phyloP scores from a whole-genome alignment of 768 basidiomycete genomes.

The Cystofilobasidium macerans region DNA sequence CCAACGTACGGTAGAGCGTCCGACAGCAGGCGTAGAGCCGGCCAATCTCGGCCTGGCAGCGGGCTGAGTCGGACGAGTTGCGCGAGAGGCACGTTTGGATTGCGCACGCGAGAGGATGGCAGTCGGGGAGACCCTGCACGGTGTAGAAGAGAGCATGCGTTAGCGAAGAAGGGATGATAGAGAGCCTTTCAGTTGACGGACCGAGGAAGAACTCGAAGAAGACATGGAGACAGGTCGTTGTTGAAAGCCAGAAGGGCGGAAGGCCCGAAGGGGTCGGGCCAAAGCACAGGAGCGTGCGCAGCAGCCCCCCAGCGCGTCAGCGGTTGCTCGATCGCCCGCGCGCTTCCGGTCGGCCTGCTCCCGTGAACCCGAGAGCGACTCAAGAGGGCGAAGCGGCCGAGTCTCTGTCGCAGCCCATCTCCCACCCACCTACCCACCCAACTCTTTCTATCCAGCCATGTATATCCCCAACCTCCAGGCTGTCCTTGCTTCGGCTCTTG shows the following conservation, averaged over 20 bases:
- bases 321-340: too few relatives aligned
- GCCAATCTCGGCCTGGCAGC: slow-evolving; percentile 7
- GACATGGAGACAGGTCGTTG: too few relatives aligned
- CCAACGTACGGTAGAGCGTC: slow-evolving; percentile 7
- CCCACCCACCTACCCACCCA: neutral
- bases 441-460: slow-evolving; percentile 24
- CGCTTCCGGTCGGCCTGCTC: too few relatives aligned
- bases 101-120: slow-evolving; percentile 4
- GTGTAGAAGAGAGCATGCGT: neutral
- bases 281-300: too few relatives aligned
- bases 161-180: neutral
- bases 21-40: slow-evolving; percentile 16
- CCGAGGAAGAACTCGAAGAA: too few relatives aligned
- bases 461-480: slow-evolving; percentile 34
- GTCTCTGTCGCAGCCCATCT: neutral
- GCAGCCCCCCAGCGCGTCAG: too few relatives aligned
- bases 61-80: slow-evolving; percentile 6
- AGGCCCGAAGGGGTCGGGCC: too few relatives aligned
- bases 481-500: slow-evolving; percentile 33
- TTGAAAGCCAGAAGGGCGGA: too few relatives aligned
- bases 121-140: slow-evolving; percentile 1
- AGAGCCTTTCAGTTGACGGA: too few relatives aligned
- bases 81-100: slow-evolving; percentile 19
- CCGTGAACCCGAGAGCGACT: too few relatives aligned
- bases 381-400: too few relatives aligned